A percentile compares a stretch with the other conserved stretches of the same genome.
phyloP scores from a whole-genome alignment of 2,329 filamentous ascomycete genomes.

The Sphaceloma murrayae region DNA sequence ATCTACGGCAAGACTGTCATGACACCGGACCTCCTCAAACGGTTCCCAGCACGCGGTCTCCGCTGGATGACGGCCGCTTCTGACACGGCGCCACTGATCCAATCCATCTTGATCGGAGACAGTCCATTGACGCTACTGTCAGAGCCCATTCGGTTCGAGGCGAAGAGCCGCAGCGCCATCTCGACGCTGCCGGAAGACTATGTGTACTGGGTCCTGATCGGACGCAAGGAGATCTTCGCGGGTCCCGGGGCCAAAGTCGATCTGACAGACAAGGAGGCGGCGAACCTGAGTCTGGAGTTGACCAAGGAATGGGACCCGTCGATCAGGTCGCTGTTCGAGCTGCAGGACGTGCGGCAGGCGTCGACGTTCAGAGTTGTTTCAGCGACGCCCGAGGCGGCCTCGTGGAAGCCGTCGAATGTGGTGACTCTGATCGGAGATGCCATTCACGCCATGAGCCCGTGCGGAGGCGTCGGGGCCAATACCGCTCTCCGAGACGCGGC shows the following conservation, averaged over 20 bases:
- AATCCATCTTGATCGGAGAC: constrained; percentile 22
- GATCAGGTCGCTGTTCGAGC: constrained; percentile 20
- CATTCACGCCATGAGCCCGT: constrained; percentile 39
- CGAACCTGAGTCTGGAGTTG: constrained; percentile 19
- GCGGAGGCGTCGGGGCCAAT: constrained; percentile 39
- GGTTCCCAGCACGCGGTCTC: constrained; percentile 20
- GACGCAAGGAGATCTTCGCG: constrained; percentile 21
- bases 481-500: constrained; percentile 37
- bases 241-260: constrained; percentile 7
- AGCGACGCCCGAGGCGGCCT: constrained; percentile 26
- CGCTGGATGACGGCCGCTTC: constrained; percentile 21
- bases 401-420: constrained; percentile 26
- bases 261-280: constrained; percentile 16
- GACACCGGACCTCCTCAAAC: constrained; percentile 19
- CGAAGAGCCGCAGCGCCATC: constrained; percentile 17
- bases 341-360: constrained; percentile 25
- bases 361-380: constrained; percentile 30
- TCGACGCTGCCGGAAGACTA: constrained; percentile 20
- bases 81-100: constrained; percentile 20
- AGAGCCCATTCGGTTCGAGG: constrained; percentile 21
- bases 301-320: constrained; percentile 22
- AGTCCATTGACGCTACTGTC: constrained; percentile 21
- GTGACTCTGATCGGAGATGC: constrained; percentile 40
- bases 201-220: constrained; percentile 23
- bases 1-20: constrained; percentile 24